Percentiles rank a stretch among this genome's conserved stretches.
phyloP scores from a whole-genome alignment of 805 yeast species.

The Grigorovia jiainica region DNA sequence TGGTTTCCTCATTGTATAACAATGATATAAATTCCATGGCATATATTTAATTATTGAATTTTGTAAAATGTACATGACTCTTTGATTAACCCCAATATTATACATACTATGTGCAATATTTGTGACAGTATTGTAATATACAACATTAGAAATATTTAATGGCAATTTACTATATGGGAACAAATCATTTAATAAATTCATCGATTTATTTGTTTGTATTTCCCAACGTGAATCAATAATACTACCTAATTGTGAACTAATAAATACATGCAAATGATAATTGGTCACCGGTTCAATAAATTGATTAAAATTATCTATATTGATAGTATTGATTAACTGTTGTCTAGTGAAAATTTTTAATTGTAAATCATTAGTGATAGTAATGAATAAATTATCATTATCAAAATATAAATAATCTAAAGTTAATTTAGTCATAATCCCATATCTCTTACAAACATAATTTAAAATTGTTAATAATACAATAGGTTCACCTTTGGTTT shows the following conservation, averaged over 20 bases:
- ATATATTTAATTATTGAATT: background rate
- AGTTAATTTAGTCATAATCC: background rate
- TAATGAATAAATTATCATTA: background rate
- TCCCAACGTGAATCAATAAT: background rate
- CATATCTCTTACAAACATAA: background rate
- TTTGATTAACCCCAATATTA: background rate
- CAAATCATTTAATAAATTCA: background rate
- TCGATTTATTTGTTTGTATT: background rate
- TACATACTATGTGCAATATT: background rate
- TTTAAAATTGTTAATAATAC: slow-evolving; percentile 18
- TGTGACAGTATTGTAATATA: background rate
- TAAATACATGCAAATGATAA: background rate
- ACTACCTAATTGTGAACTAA: background rate
- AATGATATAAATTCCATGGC: background rate
- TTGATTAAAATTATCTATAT: background rate
- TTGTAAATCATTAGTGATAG: background rate
- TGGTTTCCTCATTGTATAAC: background rate
- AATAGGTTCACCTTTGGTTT: slow-evolving; percentile 16
- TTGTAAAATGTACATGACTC: background rate
- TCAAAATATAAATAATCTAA: background rate
- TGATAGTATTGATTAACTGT: background rate
- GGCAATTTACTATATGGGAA: background rate
- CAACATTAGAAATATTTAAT: background rate
- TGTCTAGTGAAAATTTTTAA: background rate
- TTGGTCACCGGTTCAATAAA: background rate